Conservation (phyloP, 2,329 filamentous ascomycete genomes). For the Cladosporium oxysporum region DNA sequence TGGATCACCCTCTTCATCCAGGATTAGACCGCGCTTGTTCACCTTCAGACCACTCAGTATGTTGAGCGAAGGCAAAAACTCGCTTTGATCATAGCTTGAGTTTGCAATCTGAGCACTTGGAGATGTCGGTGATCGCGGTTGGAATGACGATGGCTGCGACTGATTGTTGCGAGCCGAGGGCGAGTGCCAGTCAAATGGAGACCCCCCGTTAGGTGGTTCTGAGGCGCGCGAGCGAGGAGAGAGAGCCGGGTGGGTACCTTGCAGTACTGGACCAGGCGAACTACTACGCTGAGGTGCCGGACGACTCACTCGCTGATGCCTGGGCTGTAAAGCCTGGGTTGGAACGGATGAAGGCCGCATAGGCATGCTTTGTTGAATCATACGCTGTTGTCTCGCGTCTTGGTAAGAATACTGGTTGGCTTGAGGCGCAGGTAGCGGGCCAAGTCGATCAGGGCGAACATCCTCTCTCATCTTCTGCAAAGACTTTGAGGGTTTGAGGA, state of each 20-base stretch:
- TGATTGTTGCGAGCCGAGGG: not conserved
- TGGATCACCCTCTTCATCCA: slow-evolving; percentile 50
- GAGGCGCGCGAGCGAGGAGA: not conserved
- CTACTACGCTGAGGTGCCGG: not conserved
- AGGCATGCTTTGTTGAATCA: slow-evolving; percentile 15
- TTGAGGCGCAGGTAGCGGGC: not conserved
- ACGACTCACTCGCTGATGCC: not conserved
- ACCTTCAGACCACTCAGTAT: slow-evolving; percentile 55
- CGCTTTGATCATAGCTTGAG: not conserved
- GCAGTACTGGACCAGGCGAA: not conserved
- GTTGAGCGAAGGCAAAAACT: slow-evolving; percentile 39
- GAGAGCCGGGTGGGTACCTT: not conserved
- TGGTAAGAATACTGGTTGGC: not conserved
- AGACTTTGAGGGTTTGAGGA: not conserved
- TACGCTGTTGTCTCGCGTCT: slow-evolving; percentile 15
- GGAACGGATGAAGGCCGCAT: slow-evolving; percentile 3
- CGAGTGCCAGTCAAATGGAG: not conserved
- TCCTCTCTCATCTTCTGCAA: not conserved
- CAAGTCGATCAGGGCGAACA: not conserved
- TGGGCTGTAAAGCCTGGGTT: slow-evolving; percentile 7
- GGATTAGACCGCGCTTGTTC: slow-evolving; percentile 55
- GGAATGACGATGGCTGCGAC: not conserved
- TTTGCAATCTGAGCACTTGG: not conserved
- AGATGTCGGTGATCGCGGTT: slow-evolving; percentile 1
- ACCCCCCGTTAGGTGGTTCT: not conserved